Base-by-base conservation (phyloP, 1,284 basidiomycete genomes). In the Puccinia coronata region DNA sequence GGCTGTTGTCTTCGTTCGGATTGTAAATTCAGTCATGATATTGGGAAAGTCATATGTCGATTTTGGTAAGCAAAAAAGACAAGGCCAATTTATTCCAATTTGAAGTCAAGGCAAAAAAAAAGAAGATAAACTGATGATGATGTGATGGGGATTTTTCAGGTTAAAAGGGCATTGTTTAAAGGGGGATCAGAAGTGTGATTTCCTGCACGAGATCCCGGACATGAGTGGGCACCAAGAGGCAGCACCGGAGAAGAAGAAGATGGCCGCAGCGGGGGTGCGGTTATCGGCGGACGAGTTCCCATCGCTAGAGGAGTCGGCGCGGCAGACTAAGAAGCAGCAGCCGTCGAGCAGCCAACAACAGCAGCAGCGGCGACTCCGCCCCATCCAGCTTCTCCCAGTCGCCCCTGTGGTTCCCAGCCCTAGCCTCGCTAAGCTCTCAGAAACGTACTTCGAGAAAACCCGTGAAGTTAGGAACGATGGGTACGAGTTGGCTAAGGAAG, bases 151-250 rank as follows among this genome's bases (percentile, higher is more conserved):
- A 31, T 20, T 49, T 18, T 25, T 18, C 20, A 80, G 77, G 77
- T 80, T 80, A 14, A 80, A 69, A 61, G 77, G 77, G 14, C 77
- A 80, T 61, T 80, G 77, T 61, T 71, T 80, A 16, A 80, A 80
- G 25, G 77, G 77, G 1, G 51, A 55, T 49, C n/a, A 25, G 25
- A 53, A 71, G 25, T 80, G 77, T 49, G 77, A 80, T 31, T 80
- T 80, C 53, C 41, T 80, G 57, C 77, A 80, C 43, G 51, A 59
- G 39, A 80, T 80, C 34, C 77, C 77, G 28, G 77, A 80, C 25
- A 23, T 71, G 14, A 47, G n/a, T 12, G 43, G n/a, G 11, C 20
- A 34, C 57, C 1, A n/a, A 80, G 49, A n/a, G 23, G 6, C 31
- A 28, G 16, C 36, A 4, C 12, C 23, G 14, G 14, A 31, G 3